phyloP scores from a whole-genome alignment of 176 grass and related monocot species.

The Cocos nucifera region DNA sequence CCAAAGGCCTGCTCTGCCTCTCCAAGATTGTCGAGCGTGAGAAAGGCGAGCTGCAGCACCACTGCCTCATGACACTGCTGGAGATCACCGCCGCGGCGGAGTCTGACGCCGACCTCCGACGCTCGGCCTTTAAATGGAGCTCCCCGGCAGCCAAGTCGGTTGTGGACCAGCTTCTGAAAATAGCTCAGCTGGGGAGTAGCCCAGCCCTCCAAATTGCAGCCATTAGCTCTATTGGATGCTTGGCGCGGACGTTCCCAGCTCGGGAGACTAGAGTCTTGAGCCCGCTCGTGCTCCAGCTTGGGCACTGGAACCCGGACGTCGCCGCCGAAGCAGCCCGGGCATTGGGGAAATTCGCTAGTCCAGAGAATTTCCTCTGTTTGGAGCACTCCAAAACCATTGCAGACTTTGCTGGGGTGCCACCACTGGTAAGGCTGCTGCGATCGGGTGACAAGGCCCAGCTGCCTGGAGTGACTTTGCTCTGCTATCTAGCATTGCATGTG shows the following conservation, averaged over 20 bases:
- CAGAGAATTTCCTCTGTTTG: conserved; percentile 9
- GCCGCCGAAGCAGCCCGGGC: conserved; percentile 6
- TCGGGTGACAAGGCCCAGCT: conserved; percentile 11
- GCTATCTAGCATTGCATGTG: conserved; percentile 10
- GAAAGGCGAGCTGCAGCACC: conserved; percentile 16
- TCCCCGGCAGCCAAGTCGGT: conserved; percentile 19
- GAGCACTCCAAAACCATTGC: conserved; percentile 13
- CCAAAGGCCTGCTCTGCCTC: conserved; percentile 16
- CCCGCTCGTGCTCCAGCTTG: conserved; percentile 4
- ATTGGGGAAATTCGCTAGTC: conserved; percentile 7
- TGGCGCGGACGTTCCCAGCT: conserved; percentile 7
- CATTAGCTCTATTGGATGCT: conserved; percentile 9
- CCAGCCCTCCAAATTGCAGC: conserved; percentile 8
- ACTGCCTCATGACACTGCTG: conserved; percentile 11
- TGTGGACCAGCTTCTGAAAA: conserved; percentile 11
- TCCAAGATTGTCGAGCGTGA: conserved; percentile 14
- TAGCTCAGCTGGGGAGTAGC: conserved; percentile 9
- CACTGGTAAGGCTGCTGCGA: conserved; percentile 9
- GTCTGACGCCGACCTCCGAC: conserved; percentile 11
- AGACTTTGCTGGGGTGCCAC: conserved; percentile 7
- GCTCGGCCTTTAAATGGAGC: conserved; percentile 13
- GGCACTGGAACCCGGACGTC: conserved; percentile 17
- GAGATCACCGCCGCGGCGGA: conserved; percentile 15
- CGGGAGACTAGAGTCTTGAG: conserved; percentile 5
- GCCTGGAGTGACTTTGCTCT: conserved; percentile 4